Evolutionary conservation across 116 monocot species (phyloP).

Genomic region (Dioscorea cayenensis): DNA sequence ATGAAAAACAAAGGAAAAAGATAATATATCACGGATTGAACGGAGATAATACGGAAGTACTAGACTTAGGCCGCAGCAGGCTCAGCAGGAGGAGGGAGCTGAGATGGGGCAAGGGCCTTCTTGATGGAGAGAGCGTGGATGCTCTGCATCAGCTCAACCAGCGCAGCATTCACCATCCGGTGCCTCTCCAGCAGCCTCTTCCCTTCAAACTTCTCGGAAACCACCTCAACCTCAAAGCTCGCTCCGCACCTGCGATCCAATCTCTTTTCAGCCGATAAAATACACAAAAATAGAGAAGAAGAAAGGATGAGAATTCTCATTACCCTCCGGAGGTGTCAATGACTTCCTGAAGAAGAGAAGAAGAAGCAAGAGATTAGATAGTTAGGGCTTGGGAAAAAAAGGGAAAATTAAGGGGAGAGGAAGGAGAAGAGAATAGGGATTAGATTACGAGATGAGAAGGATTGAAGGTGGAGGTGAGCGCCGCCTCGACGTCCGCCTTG

Average conservation of each 20-base stretch:
- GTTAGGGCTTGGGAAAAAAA: constrained; percentile 2
- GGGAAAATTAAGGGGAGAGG: neutral
- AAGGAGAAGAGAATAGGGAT: neutral
- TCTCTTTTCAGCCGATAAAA: neutral
- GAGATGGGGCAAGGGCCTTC: constrained; percentile 77
- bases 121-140: constrained; percentile 96
- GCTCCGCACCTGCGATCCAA: constrained; percentile 58
- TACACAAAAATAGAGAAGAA: neutral
- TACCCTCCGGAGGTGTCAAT: constrained; percentile 73
- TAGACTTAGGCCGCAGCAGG: neutral
- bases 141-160: constrained; percentile 68
- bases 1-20: no score
- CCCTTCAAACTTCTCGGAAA: constrained; percentile 89
- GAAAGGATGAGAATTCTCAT: neutral
- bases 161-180: constrained; percentile 75
- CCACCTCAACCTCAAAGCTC: constrained; percentile 81
- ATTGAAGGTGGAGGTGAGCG: constrained; percentile 38
- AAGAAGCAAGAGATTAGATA: neutral
- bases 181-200: constrained; percentile 93
- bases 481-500: constrained; percentile 57
- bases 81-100: constrained; percentile 14
- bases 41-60: neutral
- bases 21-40: no score
- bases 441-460: constrained; percentile 47
- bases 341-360: constrained; percentile 45